Base-by-base conservation (phyloP, 352 stramenopile species). In the Aphanomyces cochlioides region DNA sequence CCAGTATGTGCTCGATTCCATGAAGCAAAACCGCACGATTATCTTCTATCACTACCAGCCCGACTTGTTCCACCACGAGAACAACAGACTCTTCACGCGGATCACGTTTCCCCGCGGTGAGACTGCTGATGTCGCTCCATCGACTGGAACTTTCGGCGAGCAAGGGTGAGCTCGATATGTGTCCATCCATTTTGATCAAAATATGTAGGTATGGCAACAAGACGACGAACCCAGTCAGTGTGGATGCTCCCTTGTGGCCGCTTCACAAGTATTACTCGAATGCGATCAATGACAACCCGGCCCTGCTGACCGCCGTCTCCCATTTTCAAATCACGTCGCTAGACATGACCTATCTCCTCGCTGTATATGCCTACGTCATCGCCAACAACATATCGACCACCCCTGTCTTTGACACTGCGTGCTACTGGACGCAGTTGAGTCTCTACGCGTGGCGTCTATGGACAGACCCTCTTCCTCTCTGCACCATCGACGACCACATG, bases 31-130 rank as follows among this genome's bases (percentile, higher is more conserved):
- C 39, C n/a, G 59, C 39, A 34, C 59, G 4, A 5, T 67, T 34
- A 41, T 48, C 2, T 90, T 90, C 61, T 85, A 82, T 50, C 76
- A 86, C 56, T 87, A 74, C 36, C 58, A 85, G 66, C 82, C 82
- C 4, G 80, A 85, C 21, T 34, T 78, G 3, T 87, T 88, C 60
- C 77, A 84, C 2, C 66, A 81, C 15, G 58, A 36, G 3, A 41
- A 88, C 59, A 59, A 77, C 0, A 69, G 67, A 0, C 37, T 76
- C 15, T 88, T 88, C 38, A 53, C 81, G 19, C 80, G 82, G 3
- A 72, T 90, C 2, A 75, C 78, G 13, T 57, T 90, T 36, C 13
- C 54, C 5, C 74, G 64, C 1, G 67, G 72, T 0, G 50, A 75
- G 0, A 73, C 81, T 0, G 79, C 76, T n/a, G 70, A 72, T 2